Evolutionary conservation across 2,329 filamentous ascomycete species (phyloP), one percentile per base, ranked within the genome.

Genomic region (Cercospora sojina): DNA sequence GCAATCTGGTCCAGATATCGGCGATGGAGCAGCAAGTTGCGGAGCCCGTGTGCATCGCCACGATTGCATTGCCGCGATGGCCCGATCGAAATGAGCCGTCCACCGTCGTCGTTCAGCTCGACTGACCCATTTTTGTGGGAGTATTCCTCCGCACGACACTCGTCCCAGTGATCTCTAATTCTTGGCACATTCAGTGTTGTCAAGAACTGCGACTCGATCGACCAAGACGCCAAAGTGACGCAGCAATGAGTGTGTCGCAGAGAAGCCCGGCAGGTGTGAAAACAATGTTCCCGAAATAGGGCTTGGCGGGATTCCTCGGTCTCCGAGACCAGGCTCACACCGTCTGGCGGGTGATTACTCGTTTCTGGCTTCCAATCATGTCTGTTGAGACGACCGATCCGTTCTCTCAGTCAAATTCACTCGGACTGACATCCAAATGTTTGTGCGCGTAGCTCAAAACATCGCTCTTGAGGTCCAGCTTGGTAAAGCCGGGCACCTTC

Each of bases 401-500:
- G 53, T 13, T 23, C 10, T 62, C 68, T 71, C 70, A 71, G 43
- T 64, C 70, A 47, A 68, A 65, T 7, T 70, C 67, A 53, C 68
- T 64, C 13, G 70, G 69, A 51, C 71, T 65, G 59, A 64, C 41
- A 18, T 62, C 66, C 64, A 74, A 56, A 59, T 71, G 64, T 55
- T 71, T 71, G 63, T 71, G 64, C 13, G 74, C 73, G 57, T 71
- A 74, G 31, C 69, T 64, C 53, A 77, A 65, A 29, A 78, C 64
- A 56, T 78, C 77, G 27, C 59, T 62, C 8, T 73, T 68, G 32
- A 78, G 49, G 55, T 77, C 66, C 12, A 78, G 67, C 32, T 68
- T 75, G 29, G 71, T 70, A 62, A 78, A 78, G 8, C 69, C 69
- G 4, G 77, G 76, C 7, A 77, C 71, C 62, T 72, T 71, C 31